Base-by-base conservation (phyloP, 2,329 filamentous ascomycete species). In the Pseudonectria foliicola region DNA sequence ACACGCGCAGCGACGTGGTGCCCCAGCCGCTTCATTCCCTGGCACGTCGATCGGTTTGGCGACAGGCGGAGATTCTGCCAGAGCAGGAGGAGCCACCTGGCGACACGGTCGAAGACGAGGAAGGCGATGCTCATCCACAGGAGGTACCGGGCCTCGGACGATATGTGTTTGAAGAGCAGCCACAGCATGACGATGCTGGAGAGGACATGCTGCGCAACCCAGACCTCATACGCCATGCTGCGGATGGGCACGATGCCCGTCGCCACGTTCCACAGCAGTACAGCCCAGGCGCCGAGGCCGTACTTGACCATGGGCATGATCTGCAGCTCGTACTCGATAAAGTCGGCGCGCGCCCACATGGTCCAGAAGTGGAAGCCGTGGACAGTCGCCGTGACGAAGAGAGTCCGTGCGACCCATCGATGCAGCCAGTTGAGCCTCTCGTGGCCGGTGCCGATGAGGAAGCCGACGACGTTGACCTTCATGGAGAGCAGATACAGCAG, bases 361-460 rank as follows among this genome's bases (percentile, higher is more conserved):
- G 64, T 62, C 59, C 77, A 79, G 54, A 84, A 85, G 54, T 82
- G 75, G 46, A 75, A 82, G 40, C 82, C 80, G 48, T 86, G 82
- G 4, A 85, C 68, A 1, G 79, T 78, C 2, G 75, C 75, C 0
- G 77, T 83, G 12, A 85, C 61, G 25, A 85, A 71, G 61, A 85
- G 74, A 36, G 77, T 81, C 39, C 82, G 71, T 3, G 76, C 78
- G 8, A 80, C 74, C 81, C 82, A 86, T 40, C 82, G 71, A 49
- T 86, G 82, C 34, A 85, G 59, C 81, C 81, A 85, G 54, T 83
- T 85, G 38, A 85, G 62, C 7, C 77, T 70, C 58, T 85, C 81
- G 49, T 85, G 77, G 40, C 78, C 77, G 8, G 72, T 68, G 10
- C 80, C 81, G 4, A 72, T 67, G 15, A 85, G 58, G 34, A 69